Evolutionary conservation across 2,329 filamentous ascomycete species (phyloP), one percentile per base, ranked within the genome.

Genomic region (Aspergillus sp.): DNA sequence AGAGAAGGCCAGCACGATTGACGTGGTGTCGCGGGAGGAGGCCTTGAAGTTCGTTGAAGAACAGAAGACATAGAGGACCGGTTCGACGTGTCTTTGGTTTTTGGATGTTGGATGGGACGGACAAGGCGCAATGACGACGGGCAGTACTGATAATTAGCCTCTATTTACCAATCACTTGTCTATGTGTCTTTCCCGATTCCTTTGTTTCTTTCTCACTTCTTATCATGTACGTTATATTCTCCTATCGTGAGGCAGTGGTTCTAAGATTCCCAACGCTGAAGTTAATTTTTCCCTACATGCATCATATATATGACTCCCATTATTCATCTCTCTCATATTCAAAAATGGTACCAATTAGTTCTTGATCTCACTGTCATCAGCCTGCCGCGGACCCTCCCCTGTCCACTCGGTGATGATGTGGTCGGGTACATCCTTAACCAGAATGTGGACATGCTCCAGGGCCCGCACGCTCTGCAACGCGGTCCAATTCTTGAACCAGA

Each of bases 31-130:
- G 57, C 85, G 86, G 50, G 90, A 96, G 59, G 89, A 94, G 64
- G 94, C 94, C 23, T 78, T 99, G 62, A 87, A 89, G 66, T 99
- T 99, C 70, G 92, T 99, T 11, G 93, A 97, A 70, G 93, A 91
- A 17, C 91, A 96, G 72, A 80, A 80, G 67, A 62, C 69, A 14
- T 75, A 21, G 25, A 38, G 11, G 23, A 21, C 2, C 41, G 40
- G 38, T 29, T 47, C 43, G 29, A 34, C 29, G 19, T 48, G 45
- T 52, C 21, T 36, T 36, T 51, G n/a, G 11, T 52, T 25, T 54
- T 54, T 38, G 25, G 31, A 55, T 54, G 50, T 48, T 46, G 46
- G 40, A 54, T 58, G 51, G 50, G 44, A 20, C 45, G 49, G 55
- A 47, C 52, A 51, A 52, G 55, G 57, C 56, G 55, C 47, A 55